Percentiles rank a stretch among this genome's conserved stretches.
These are phyloP conservation scores for Rhynchospora pubera DNA, from an alignment of 176 grass and related monocot species.

Conservation along the genomic window DNA sequence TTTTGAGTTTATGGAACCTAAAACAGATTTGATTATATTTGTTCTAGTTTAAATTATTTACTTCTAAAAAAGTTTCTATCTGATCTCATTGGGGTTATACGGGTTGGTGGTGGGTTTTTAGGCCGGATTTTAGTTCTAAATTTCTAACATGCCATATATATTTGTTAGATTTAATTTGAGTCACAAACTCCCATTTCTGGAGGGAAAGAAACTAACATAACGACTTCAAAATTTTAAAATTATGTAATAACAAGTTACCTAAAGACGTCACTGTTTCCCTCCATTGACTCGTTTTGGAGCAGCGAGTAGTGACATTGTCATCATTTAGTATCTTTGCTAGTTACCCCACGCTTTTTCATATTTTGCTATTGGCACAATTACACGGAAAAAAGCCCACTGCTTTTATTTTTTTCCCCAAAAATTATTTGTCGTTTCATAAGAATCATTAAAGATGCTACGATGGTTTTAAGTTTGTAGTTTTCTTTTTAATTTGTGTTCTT, in stretches of 20 bases:
- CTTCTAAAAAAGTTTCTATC: no score
- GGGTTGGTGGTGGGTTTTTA: not conserved
- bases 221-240: not conserved
- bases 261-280: not conserved
- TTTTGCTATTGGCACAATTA: not conserved
- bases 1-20: no score
- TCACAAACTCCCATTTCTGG: slow-evolving; percentile 1
- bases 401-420: not conserved
- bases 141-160: not conserved
- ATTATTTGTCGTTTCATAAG: not conserved
- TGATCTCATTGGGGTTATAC: not conserved
- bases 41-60: no score
- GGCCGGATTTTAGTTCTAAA: not conserved
- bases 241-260: not conserved
- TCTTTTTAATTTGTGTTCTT: not conserved
- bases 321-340: not conserved
- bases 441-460: not conserved
- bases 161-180: not conserved
- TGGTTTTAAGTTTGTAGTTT: not conserved
- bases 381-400: not conserved
- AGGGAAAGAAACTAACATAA: not conserved
- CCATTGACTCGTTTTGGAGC: not conserved
- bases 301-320: not conserved
- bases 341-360: not conserved
- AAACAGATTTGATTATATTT: no score